phyloP scores from a whole-genome alignment of 331 rosid genomes.

The Phaseolus coccineus region DNA sequence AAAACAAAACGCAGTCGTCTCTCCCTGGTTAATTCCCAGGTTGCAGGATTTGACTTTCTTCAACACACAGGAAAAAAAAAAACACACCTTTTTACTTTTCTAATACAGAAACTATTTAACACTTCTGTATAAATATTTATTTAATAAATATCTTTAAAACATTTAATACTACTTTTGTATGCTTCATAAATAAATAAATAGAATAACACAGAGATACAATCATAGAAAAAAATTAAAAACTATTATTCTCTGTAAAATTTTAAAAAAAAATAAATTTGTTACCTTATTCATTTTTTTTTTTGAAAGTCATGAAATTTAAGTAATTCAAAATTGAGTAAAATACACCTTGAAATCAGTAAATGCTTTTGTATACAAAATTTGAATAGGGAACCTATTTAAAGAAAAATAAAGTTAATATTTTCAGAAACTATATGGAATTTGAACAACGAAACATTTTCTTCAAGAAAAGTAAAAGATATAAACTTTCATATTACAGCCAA shows the following conservation, averaged over 20 bases:
- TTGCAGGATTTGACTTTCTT: slow-evolving; percentile 20
- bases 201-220: background rate
- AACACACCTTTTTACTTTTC: too few species aligned
- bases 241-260: background rate
- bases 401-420: background rate
- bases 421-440: background rate
- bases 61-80: background rate
- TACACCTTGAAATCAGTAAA: background rate
- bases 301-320: background rate
- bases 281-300: background rate
- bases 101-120: too few species aligned
- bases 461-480: background rate
- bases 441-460: background rate
- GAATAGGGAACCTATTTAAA: background rate
- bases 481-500: background rate
- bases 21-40: background rate
- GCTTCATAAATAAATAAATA: background rate
- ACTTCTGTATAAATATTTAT: too few species aligned
- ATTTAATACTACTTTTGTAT: too few species aligned
- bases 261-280: background rate
- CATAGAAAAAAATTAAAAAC: background rate
- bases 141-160: too few species aligned
- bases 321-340: background rate
- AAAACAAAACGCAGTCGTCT: background rate
- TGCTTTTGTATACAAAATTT: background rate